Percentiles rank a stretch among this genome's conserved stretches.
These are phyloP conservation scores for Pterocarpus santalinus DNA, from an alignment of 306 rosid species.

Conservation along the genomic window DNA sequence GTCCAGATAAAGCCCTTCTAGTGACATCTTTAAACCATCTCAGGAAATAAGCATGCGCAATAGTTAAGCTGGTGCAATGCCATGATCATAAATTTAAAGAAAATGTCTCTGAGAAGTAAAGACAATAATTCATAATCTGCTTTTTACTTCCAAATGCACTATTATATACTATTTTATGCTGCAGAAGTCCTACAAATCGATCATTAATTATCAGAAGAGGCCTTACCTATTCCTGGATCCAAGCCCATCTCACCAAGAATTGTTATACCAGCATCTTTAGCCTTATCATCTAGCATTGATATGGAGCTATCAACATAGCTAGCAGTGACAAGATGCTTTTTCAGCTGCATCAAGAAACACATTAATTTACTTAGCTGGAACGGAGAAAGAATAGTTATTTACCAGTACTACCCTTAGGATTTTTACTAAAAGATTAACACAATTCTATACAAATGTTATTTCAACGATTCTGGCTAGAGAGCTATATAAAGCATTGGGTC, in stretches of 20 bases:
- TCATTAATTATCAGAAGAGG: conserved; percentile 30
- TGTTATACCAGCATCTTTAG: conserved; percentile 83
- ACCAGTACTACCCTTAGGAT: conserved; percentile 1
- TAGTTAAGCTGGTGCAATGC: conserved; percentile 13
- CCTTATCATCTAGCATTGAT: conserved; percentile 74
- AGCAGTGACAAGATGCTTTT: conserved; percentile 91
- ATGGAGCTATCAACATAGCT: conserved; percentile 91
- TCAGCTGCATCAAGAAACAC: conserved; percentile 68
- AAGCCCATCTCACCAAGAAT: conserved; percentile 98
- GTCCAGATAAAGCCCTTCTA: not conserved
- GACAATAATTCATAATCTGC: not conserved
- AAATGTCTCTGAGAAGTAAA: conserved; percentile 1
- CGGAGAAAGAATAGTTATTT: not conserved
- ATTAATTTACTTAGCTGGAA: conserved; percentile 37
- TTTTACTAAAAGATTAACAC: not conserved
- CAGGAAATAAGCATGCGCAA: conserved; percentile 19
- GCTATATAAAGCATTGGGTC: conserved; percentile 22
- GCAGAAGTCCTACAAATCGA: not conserved
- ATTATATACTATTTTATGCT: conserved; percentile 16
- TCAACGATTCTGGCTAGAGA: conserved; percentile 22
- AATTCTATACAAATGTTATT: conserved; percentile 1
- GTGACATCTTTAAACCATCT: not conserved
- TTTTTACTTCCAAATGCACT: conserved; percentile 9
- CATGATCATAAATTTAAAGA: conserved; percentile 9
- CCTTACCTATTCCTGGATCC: conserved; percentile 97